Conservation (phyloP, 2,329 filamentous ascomycete species). For the Ilyonectria sp. region DNA sequence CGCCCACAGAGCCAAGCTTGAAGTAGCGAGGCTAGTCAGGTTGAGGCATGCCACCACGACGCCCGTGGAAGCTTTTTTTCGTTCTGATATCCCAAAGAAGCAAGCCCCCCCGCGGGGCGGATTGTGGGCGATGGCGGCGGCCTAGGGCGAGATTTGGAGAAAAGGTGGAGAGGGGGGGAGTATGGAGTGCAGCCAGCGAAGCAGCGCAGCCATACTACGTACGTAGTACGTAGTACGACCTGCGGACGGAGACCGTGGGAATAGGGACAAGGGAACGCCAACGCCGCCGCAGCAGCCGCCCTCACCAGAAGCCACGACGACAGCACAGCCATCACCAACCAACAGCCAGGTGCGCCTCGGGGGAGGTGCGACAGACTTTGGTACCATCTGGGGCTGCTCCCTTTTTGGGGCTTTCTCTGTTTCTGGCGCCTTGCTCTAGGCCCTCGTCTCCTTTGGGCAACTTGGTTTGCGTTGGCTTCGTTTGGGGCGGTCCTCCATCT, state of each 20-base stretch:
- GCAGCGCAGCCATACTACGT: background rate
- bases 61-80: constrained; percentile 24
- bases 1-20: constrained; percentile 37
- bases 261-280: background rate
- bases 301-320: constrained; percentile 11
- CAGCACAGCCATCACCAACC: no score
- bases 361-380: constrained; percentile 41
- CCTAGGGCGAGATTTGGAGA: constrained; percentile 1
- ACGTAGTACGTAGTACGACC: background rate
- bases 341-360: background rate
- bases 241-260: background rate
- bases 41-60: constrained; percentile 20
- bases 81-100: constrained; percentile 9
- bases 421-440: constrained; percentile 7
- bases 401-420: constrained; percentile 16
- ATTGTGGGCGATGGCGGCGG: constrained; percentile 13
- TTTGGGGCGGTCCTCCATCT: constrained; percentile 9
- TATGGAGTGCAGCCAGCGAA: background rate
- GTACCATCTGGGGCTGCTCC: constrained; percentile 37
- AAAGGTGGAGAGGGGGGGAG: constrained; percentile 9
- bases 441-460: constrained; percentile 18
- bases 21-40: constrained; percentile 22
- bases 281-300: constrained; percentile 27
- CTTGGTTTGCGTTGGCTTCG: constrained; percentile 9
- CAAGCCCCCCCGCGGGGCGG: constrained; percentile 21